Evolutionary conservation across 345 rosid genomes (phyloP).

Genomic region (Citrus maxima): DNA sequence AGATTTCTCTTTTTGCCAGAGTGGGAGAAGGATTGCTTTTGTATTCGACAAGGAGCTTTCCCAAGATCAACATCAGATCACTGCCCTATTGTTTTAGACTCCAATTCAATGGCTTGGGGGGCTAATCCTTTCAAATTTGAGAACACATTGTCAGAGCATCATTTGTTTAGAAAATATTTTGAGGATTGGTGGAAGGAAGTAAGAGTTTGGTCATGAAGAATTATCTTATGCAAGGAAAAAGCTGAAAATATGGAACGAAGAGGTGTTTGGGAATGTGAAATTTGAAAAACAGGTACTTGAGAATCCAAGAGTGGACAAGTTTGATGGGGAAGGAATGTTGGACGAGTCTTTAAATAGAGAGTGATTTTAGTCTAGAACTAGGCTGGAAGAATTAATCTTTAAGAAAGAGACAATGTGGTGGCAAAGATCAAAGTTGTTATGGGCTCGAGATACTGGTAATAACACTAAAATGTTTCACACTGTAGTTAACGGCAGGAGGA

Average conservation of each 20-base stretch:
- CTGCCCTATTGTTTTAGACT: not conserved
- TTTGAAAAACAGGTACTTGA: not conserved
- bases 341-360: not conserved
- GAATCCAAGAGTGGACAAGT: not conserved
- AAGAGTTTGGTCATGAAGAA: not conserved
- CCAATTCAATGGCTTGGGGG: not conserved
- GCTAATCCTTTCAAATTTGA: not conserved
- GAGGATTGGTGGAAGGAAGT: not conserved
- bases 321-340: not conserved
- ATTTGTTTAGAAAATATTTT: not conserved
- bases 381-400: not conserved
- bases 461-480: not conserved
- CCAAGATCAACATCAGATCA: not conserved
- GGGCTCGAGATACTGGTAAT: not conserved
- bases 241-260: not conserved
- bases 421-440: not conserved
- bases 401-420: not conserved
- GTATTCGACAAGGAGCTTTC: not conserved
- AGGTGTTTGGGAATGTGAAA: not conserved
- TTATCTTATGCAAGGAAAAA: not conserved
- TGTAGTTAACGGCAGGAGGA: not conserved
- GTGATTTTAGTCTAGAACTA: not conserved
- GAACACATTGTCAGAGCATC: not conserved
- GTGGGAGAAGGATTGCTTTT: not conserved
- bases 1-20: no score